These are phyloP conservation scores for Cornus controversa DNA, from an alignment of 148 eudicot genomes.

Conservation along the genomic window DNA sequence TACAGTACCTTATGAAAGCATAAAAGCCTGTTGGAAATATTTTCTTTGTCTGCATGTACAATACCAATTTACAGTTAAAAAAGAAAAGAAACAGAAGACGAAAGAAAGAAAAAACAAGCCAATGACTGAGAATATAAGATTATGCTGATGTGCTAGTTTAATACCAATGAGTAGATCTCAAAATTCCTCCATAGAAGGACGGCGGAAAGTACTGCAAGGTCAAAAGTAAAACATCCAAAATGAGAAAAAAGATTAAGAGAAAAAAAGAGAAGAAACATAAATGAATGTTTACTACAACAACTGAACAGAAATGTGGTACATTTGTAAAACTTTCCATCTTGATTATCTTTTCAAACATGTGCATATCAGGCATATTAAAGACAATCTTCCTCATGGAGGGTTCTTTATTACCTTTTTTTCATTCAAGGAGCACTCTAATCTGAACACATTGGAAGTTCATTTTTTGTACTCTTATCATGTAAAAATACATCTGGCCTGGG, in stretches of 20 bases:
- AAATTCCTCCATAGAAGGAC: slow-evolving; percentile 60
- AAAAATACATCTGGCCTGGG: too few relatives aligned
- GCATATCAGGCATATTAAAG: not conserved
- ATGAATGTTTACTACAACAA: not conserved
- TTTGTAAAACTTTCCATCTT: not conserved
- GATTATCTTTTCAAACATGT: not conserved
- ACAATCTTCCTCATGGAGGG: not conserved
- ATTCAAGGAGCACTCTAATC: too few relatives aligned
- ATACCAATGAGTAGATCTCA: slow-evolving; percentile 50
- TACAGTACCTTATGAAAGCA: slow-evolving; percentile 60
- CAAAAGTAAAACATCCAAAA: slow-evolving; percentile 15
- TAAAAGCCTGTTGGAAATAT: slow-evolving; percentile 64
- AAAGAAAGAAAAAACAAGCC: not conserved
- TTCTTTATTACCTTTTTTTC: not conserved
- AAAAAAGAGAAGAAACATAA: too few relatives aligned
- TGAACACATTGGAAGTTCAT: too few relatives aligned
- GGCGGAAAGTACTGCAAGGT: slow-evolving; percentile 59
- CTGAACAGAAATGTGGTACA: too few relatives aligned
- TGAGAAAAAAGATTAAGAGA: not conserved
- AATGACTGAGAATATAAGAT: not conserved
- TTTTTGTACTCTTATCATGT: too few relatives aligned
- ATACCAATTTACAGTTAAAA: not conserved
- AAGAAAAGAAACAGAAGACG: not conserved
- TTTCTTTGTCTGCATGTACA: slow-evolving; percentile 61
- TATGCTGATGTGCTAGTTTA: not conserved